Evolutionary conservation across 306 rosid genomes (phyloP).

Genomic region (Casuarina equisetifolia): DNA sequence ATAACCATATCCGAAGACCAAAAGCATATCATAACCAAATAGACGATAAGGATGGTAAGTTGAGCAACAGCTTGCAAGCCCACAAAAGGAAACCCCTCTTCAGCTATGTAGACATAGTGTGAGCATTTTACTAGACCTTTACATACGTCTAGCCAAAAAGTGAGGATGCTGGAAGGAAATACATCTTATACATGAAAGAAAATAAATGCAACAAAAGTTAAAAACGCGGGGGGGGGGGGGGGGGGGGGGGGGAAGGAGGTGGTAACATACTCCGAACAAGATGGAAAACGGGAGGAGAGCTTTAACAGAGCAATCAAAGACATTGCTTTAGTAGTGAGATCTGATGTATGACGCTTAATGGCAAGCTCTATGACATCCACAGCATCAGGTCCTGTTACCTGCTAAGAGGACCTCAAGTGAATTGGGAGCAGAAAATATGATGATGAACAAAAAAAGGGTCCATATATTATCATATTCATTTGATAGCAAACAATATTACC

Average conservation of each 20-base stretch:
- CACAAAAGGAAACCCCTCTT: background rate
- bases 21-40: background rate
- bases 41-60: background rate
- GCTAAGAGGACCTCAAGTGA: constrained; percentile 27
- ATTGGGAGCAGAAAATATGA: background rate
- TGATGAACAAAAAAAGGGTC: constrained; percentile 2
- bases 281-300: constrained; percentile 95
- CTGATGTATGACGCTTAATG: constrained; percentile 65
- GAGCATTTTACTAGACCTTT: constrained; percentile 10
- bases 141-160: constrained; percentile 19
- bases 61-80: background rate
- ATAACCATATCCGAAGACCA: constrained; percentile 1
- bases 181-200: constrained; percentile 14
- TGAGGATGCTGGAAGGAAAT: constrained; percentile 20
- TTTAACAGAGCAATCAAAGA: constrained; percentile 84
- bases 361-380: constrained; percentile 75
- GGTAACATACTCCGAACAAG: constrained; percentile 82
- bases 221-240: constrained; percentile 12
- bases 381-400: constrained; percentile 91
- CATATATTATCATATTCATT: background rate
- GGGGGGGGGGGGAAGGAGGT: constrained; percentile 11
- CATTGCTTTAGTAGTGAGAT: constrained; percentile 87
- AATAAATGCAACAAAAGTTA: constrained; percentile 15
- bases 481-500: background rate
- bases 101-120: background rate